Evolutionary conservation across 192 early-diverging fungal genomes (phyloP).

Genomic region (Backusella parvicylindrica): DNA sequence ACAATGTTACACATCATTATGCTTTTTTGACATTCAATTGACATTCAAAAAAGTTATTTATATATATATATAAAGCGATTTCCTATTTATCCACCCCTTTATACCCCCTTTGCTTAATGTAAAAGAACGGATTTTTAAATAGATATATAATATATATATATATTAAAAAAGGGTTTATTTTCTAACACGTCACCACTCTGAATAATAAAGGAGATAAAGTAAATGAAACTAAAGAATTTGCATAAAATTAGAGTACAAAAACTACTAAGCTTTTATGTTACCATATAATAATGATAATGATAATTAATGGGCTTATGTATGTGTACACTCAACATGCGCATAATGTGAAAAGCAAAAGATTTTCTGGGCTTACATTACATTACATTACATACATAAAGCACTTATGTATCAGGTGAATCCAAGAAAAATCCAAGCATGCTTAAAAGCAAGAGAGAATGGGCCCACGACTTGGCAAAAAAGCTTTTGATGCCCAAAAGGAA

Average conservation of each 20-base stretch:
- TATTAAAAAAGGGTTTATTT: not conserved
- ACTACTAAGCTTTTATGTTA: not conserved
- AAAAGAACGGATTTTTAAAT: not conserved
- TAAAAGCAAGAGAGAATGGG: not conserved
- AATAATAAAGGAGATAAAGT: not conserved
- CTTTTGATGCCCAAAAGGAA: not conserved
- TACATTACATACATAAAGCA: not conserved
- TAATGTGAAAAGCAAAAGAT: not conserved
- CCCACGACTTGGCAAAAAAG: not conserved
- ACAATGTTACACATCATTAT: not conserved
- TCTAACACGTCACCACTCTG: not conserved
- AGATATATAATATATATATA: too few relatives aligned
- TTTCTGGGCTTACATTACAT: not conserved
- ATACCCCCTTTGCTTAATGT: not conserved
- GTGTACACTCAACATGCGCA: not conserved
- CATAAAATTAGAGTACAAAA: not conserved
- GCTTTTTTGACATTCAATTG: constrained; percentile 1
- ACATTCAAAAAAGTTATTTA: not conserved
- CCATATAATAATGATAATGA: not conserved
- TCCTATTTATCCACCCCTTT: not conserved
- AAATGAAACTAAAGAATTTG: not conserved
- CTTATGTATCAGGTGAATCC: constrained; percentile 2
- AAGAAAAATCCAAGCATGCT: not conserved
- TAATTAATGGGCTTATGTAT: not conserved
- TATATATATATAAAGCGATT: not conserved